Base-by-base conservation (phyloP, 164 flowering plant genomes). In the grape (Vitis vinifera) region DNA sequence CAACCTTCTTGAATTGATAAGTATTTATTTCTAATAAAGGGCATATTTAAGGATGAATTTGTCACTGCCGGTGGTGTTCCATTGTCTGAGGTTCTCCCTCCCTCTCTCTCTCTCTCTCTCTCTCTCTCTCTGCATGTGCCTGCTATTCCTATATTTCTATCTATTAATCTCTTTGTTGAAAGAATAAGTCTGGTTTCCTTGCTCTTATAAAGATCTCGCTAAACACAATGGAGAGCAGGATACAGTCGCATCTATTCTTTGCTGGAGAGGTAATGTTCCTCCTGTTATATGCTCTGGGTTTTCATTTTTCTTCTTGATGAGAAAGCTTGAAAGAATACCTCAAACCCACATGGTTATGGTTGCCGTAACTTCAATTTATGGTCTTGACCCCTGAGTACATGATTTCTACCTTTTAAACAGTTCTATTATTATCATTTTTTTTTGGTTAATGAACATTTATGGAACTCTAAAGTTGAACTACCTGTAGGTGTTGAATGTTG, bases 61-160 rank as follows among this genome's bases (percentile, higher is more conserved):
- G 99, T 94, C 76, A 94, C 95, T 64, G 94, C 99, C 70, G 99
- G 99, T 57, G 99, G 97, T 23, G 92, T 94, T 68, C 99, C 96
- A 6, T 79, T 94, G 61, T 84, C 95, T 31, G 99, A 94, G 99
- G 99, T 92, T 56, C 71, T 68, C 71, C 65, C 77, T 77, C 72
- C 70, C 60, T 29, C 72, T 66, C 30, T 77, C 72, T 72, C 60
- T 29, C 72, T 66, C 30, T 77, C 67, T 56, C 52, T 69, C n/a
- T 65, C 23, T 56, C 44, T 69, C 62, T 51, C 55, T 56, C 13
- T 23, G 27, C 27, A 6, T 37, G 0, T 37, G 44, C 0, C 31
- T 44, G 44, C 48, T 30, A 10, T 67, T 44, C 58, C 29, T 68
- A 67, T 60, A 55, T 60, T 50, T 71, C 49, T 31, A 30, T 70